Evolutionary conservation across 192 early-diverging fungal species (phyloP).

Genomic region (Coemansia pectinata): DNA sequence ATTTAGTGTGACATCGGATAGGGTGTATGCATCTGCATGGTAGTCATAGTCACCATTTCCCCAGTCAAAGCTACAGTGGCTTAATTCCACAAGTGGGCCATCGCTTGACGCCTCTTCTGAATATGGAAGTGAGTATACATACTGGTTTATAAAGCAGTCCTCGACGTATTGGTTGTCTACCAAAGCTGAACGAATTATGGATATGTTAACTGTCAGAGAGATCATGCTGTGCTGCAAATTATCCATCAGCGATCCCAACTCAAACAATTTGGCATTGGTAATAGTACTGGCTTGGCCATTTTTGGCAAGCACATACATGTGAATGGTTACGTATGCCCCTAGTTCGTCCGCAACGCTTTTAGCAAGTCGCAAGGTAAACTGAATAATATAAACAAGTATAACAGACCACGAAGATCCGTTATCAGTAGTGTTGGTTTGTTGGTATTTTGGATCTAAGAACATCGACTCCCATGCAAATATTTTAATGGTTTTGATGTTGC

Average conservation of each 20-base stretch:
- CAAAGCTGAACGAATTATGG: not conserved
- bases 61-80: conserved; percentile 23
- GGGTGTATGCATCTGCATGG: not conserved
- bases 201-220: not conserved
- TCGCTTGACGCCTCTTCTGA: not conserved
- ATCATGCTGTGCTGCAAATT: not conserved
- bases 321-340: conserved; percentile 1
- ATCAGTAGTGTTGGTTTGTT: not conserved
- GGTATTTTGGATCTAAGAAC: conserved; percentile 3
- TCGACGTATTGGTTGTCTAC: conserved; percentile 17
- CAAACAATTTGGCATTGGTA: conserved; percentile 4
- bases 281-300: not conserved
- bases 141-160: conserved; percentile 16
- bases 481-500: conserved; percentile 39
- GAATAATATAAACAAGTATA: not conserved
- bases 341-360: not conserved
- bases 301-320: not conserved
- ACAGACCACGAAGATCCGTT: conserved; percentile 24
- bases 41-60: not conserved
- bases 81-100: conserved; percentile 13
- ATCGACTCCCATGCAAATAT: conserved; percentile 45
- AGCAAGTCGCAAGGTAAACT: not conserved
- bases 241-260: conserved; percentile 2
- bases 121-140: conserved; percentile 20
- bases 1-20: conserved; percentile 11